Percentiles rank a stretch among this genome's conserved stretches.
phyloP scores from a whole-genome alignment of 805 yeast genomes.

The Wickerhamomyces bovis region DNA sequence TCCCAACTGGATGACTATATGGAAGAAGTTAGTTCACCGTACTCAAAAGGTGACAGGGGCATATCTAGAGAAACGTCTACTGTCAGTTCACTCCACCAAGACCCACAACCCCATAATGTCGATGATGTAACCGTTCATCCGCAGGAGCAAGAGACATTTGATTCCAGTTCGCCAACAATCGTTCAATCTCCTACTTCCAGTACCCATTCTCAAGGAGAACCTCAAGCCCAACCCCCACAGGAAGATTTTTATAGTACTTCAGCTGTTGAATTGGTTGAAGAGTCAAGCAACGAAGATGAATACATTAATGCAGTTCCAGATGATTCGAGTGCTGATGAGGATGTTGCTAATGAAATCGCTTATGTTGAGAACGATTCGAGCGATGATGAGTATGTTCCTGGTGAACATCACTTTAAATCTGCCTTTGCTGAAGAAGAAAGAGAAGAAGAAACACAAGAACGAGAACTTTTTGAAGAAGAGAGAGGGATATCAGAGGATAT shows the following conservation, averaged over 20 bases:
- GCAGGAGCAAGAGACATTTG: not conserved
- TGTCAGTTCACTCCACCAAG: not conserved
- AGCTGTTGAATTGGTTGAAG: not conserved
- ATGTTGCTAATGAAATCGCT: not conserved
- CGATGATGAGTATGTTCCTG: not conserved
- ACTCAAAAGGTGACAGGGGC: not conserved
- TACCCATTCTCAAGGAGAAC: not conserved
- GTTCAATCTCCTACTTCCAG: not conserved
- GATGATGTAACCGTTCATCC: not conserved
- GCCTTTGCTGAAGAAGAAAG: not conserved
- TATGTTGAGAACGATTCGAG: not conserved
- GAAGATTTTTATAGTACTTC: not conserved
- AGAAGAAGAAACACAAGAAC: not conserved
- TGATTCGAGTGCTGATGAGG: not conserved
- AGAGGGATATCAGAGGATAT: conserved; percentile 4
- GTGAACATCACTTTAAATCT: not conserved
- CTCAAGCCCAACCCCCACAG: not conserved
- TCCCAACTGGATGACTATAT: not conserved
- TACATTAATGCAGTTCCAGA: not conserved
- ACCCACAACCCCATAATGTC: not conserved
- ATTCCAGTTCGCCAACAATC: not conserved
- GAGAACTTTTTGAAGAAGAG: not conserved
- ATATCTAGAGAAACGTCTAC: not conserved
- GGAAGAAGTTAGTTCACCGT: not conserved
- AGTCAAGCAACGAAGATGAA: not conserved